Conservation (phyloP, 495 filamentous ascomycete genomes). For the Cenococcum geophilum region DNA sequence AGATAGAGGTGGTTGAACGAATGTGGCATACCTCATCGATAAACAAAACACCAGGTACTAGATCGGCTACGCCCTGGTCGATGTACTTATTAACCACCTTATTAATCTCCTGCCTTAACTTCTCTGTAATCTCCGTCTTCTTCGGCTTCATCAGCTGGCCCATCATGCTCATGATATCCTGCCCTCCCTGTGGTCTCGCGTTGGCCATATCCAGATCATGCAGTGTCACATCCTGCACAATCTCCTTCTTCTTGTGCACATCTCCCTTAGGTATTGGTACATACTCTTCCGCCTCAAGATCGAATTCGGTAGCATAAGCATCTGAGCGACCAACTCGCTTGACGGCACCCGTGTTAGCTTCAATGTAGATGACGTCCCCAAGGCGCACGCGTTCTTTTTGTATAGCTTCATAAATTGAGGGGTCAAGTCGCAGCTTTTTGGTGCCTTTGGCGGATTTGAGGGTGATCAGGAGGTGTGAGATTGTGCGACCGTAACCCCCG, state of each 20-base stretch:
- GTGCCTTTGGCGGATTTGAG: conserved; percentile 87
- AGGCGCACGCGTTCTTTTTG: conserved; percentile 95
- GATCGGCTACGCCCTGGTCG: conserved; percentile 94
- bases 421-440: conserved; percentile 93
- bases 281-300: conserved; percentile 97
- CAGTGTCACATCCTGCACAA: conserved; percentile 96
- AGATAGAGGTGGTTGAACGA: conserved; percentile 12
- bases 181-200: conserved; percentile 85
- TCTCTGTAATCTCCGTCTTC: conserved; percentile 98
- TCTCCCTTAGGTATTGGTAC: conserved; percentile 97
- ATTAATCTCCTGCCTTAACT: conserved; percentile 91
- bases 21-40: conserved; percentile 81
- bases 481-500: conserved; percentile 89
- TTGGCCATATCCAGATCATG: conserved; percentile 97
- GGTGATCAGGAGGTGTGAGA: conserved; percentile 81
- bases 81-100: conserved; percentile 98
- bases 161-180: conserved; percentile 99
- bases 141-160: conserved; percentile 98
- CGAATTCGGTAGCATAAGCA: conserved; percentile 95
- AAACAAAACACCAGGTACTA: conserved; percentile 94
- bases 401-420: conserved; percentile 97
- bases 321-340: conserved; percentile 93
- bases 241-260: conserved; percentile 99
- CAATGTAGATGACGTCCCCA: conserved; percentile 97
- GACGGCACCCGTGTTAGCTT: conserved; percentile 94